A percentile compares a stretch with the other conserved stretches of the same genome.
Conservation (phyloP, 768 basidiomycete genomes). For the Coprinopsis cinerea region DNA sequence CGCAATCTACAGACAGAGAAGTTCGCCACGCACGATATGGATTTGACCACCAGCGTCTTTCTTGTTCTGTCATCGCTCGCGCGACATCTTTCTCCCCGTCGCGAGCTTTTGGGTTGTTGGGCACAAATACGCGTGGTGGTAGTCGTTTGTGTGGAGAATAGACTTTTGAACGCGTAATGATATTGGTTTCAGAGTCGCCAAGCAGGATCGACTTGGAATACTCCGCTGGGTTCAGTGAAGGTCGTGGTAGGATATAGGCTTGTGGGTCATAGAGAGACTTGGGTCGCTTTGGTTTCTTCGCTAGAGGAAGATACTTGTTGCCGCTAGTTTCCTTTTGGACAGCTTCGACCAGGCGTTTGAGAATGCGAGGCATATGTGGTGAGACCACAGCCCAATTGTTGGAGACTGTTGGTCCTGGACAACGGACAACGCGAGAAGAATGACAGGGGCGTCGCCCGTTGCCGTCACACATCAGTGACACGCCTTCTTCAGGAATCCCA, state of each 20-base stretch:
- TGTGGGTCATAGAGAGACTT: slow-evolving; percentile 31
- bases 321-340: slow-evolving; percentile 26
- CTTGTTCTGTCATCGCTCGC: slow-evolving; percentile 56
- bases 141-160: slow-evolving; percentile 54
- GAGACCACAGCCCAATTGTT: no score
- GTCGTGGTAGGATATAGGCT: slow-evolving; percentile 19
- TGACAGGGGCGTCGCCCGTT: no score
- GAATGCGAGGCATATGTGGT: slow-evolving; percentile 71
- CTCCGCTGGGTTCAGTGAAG: slow-evolving; percentile 40
- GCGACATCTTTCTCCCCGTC: slow-evolving; percentile 29
- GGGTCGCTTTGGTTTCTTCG: slow-evolving; percentile 15
- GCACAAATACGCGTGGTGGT: slow-evolving; percentile 41
- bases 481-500: not conserved
- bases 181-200: slow-evolving; percentile 37
- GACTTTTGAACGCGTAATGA: slow-evolving; percentile 41
- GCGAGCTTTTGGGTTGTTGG: slow-evolving; percentile 18
- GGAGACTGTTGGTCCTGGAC: not conserved
- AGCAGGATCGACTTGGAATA: slow-evolving; percentile 59
- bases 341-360: slow-evolving; percentile 54
- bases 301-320: slow-evolving; percentile 21
- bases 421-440: no score
- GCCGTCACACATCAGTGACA: not conserved
- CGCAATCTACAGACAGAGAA: not conserved
- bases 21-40: slow-evolving; percentile 63
- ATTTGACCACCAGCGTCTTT: slow-evolving; percentile 65